Base-by-base conservation (phyloP, 495 filamentous ascomycete species). In the Hypoxylon crocopeplum region DNA sequence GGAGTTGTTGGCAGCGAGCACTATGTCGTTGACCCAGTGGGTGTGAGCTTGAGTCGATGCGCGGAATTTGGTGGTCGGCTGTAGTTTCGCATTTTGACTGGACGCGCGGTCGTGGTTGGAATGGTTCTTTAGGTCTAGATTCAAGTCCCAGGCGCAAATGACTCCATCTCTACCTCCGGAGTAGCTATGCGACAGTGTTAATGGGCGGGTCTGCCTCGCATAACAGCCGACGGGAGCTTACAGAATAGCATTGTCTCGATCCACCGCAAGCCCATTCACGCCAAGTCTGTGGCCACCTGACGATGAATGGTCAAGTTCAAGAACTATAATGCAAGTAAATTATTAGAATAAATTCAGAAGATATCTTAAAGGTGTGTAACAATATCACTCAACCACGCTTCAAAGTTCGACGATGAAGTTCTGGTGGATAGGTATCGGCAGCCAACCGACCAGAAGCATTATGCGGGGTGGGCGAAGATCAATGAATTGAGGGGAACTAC, bases 1-100 rank as follows among this genome's bases (percentile, higher is more conserved):
- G 13, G 86, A 82, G 69, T 96, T 90, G 42, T 87, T 84, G 64
- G 92, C 82, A 21, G 89, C 87, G 48, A 98, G 84, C n/a, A 87
- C 84, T 54, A 98, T 90, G 66, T 98, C 93, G 69, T 98, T 98
- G 71, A 98, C 89, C 94, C 94, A 98, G 73, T 98, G 93, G 21
- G 93, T 98, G 71, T 98, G 94, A 10, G 94, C 95, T 67, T 97
- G 92, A n/a, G 93, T 90, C 72, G 97, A 92, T 40, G 87, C 83
- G 52, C 91, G 86, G 72, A 93, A 93, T n/a, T 81, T 82, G 27
- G 92, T 91, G 7, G 68, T 77, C 45, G 67, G 69, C 55, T 69
- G 75, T 48, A 67, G 69, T 65, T 70, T 74, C 50, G 66, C 33
- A 49, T 66, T 32, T 45, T 33, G 48, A 22, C 16, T 62, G 27